phyloP scores from a whole-genome alignment of 73 alveolate genomes.

The Tetrahymena elliotti region DNA sequence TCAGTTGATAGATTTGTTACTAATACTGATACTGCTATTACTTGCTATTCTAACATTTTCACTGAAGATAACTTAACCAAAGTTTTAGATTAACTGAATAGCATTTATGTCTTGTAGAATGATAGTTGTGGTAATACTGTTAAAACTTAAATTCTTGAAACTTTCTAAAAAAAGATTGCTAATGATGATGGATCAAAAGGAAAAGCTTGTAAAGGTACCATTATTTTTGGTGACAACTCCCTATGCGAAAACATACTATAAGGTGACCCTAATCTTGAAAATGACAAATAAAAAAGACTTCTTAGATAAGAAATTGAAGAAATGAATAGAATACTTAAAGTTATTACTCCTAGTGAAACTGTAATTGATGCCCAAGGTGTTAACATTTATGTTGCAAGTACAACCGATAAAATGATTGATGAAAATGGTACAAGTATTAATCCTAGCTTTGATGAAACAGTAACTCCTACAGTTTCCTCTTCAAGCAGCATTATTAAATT shows the following conservation, averaged over 20 bases:
- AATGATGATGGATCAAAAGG: neutral
- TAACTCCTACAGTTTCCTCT: neutral
- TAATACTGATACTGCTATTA: neutral
- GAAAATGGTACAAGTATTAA: neutral
- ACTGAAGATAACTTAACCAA: neutral
- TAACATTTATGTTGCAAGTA: neutral
- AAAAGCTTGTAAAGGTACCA: neutral
- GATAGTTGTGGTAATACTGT: neutral
- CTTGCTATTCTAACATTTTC: neutral
- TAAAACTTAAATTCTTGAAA: neutral
- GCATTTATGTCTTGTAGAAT: too few relatives aligned
- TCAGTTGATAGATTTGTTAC: neutral
- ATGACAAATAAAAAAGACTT: neutral
- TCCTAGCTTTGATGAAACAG: neutral
- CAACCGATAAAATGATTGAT: neutral
- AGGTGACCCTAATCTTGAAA: neutral
- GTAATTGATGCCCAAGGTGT: neutral
- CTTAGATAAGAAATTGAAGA: neutral
- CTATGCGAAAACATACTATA: neutral
- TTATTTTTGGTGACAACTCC: neutral
- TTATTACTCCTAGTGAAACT: neutral
- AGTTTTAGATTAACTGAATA: too few relatives aligned
- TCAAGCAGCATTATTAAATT: neutral
- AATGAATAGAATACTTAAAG: neutral
- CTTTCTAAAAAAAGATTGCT: neutral